Conservation (phyloP, 192 early-diverging fungal genomes). For the Dispira parvispora region DNA sequence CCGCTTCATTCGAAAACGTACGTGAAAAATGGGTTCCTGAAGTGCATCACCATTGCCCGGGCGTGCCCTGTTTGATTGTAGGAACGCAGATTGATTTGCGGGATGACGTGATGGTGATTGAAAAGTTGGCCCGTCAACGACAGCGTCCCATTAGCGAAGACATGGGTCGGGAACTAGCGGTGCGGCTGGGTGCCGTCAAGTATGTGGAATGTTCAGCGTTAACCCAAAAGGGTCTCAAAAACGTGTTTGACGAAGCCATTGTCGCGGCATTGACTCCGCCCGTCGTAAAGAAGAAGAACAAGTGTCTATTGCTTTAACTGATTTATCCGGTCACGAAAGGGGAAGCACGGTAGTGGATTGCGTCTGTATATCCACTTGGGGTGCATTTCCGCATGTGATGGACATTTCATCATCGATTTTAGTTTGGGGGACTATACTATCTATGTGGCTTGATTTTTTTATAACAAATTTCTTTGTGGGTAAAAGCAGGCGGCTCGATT, state of each 20-base stretch:
- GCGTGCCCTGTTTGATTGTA: constrained; percentile 87
- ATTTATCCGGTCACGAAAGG: too few relatives aligned
- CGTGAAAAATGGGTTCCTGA: constrained; percentile 95
- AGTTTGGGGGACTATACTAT: too few relatives aligned
- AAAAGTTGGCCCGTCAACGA: constrained; percentile 61
- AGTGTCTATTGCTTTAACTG: constrained; percentile 60
- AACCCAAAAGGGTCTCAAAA: constrained; percentile 87
- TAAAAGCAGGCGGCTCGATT: too few relatives aligned
- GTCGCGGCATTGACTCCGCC: constrained; percentile 90
- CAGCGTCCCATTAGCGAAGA: constrained; percentile 68
- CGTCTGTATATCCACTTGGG: too few relatives aligned
- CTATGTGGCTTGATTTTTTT: too few relatives aligned
- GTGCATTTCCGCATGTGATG: too few relatives aligned
- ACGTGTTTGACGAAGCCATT: constrained; percentile 95
- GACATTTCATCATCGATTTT: too few relatives aligned
- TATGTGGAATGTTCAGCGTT: constrained; percentile 87
- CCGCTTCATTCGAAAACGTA: constrained; percentile 89
- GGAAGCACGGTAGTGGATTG: too few relatives aligned
- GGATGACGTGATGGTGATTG: constrained; percentile 59
- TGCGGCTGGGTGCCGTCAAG: constrained; percentile 73
- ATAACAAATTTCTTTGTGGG: too few relatives aligned
- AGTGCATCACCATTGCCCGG: constrained; percentile 90
- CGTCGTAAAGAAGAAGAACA: constrained; percentile 53
- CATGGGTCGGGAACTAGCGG: constrained; percentile 66
- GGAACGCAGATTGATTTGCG: constrained; percentile 86